Evolutionary conservation across 768 basidiomycete genomes (phyloP).

Genomic region (Fomitopsis pulvina): DNA sequence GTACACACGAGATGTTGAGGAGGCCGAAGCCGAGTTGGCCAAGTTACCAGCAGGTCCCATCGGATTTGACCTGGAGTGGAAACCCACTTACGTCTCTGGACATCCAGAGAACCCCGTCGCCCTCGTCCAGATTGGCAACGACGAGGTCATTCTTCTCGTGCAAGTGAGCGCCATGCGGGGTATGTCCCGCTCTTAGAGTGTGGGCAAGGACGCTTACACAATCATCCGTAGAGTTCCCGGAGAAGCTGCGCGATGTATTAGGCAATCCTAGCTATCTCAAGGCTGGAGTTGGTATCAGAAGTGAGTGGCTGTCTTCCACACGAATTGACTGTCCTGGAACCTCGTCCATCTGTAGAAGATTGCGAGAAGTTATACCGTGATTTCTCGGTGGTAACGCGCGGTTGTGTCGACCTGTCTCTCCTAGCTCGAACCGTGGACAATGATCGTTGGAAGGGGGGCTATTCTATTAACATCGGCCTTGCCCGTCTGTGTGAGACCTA

Average conservation of each 20-base stretch:
- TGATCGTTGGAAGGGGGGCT: constrained; percentile 65
- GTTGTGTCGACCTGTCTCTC: constrained; percentile 62
- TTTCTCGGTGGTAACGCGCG: constrained; percentile 34
- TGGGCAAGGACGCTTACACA: background rate
- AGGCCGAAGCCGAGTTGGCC: constrained; percentile 13
- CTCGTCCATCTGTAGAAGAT: constrained; percentile 45
- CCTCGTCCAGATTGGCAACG: constrained; percentile 64
- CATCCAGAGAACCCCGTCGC: constrained; percentile 59
- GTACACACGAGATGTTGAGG: constrained; percentile 16
- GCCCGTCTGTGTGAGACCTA: constrained; percentile 61
- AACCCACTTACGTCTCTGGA: constrained; percentile 51
- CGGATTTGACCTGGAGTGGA: constrained; percentile 83
- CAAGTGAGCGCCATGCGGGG: constrained; percentile 58
- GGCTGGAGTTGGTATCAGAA: constrained; percentile 68
- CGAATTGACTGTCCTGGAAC: background rate
- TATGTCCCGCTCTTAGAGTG: constrained; percentile 9
- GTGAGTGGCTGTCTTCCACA: constrained; percentile 29
- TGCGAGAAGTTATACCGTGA: constrained; percentile 55
- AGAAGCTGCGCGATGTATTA: constrained; percentile 44
- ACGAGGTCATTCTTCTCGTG: constrained; percentile 49
- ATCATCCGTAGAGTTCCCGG: constrained; percentile 10
- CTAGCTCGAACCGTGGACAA: constrained; percentile 70
- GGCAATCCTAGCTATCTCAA: constrained; percentile 50
- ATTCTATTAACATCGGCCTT: constrained; percentile 53
- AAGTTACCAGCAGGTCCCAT: constrained; percentile 19